phyloP scores from a whole-genome alignment of 2,329 filamentous ascomycete genomes.

The Monosporascus sp. region DNA sequence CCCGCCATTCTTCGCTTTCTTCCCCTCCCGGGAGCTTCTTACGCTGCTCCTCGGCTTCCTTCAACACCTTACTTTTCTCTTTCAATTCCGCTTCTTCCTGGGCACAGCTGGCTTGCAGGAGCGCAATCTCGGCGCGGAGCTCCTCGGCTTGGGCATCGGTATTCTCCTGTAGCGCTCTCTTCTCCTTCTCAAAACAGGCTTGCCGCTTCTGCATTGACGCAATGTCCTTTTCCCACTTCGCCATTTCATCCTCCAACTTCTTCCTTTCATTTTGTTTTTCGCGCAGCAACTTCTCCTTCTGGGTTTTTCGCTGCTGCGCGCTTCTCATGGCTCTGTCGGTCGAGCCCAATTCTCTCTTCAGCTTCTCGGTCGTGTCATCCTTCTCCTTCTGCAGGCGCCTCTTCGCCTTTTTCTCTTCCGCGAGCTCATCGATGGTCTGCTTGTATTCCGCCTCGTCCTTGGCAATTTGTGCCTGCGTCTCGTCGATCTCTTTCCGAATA shows the following conservation, averaged over 20 bases:
- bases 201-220: conserved; percentile 54
- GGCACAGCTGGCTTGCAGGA: conserved; percentile 59
- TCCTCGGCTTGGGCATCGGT: conserved; percentile 47
- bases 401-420: conserved; percentile 74
- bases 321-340: conserved; percentile 77
- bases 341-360: conserved; percentile 74
- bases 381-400: conserved; percentile 77
- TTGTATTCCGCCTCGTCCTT: conserved; percentile 69
- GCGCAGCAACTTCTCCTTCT: conserved; percentile 67
- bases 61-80: conserved; percentile 65
- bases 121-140: conserved; percentile 49
- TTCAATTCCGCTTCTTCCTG: conserved; percentile 68
- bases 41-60: conserved; percentile 65
- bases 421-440: conserved; percentile 60
- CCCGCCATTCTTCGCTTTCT: conserved; percentile 52
- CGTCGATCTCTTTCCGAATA: conserved; percentile 79
- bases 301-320: conserved; percentile 71
- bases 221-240: conserved; percentile 61
- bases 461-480: conserved; percentile 62
- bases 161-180: conserved; percentile 43
- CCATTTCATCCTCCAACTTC: conserved; percentile 65
- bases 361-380: conserved; percentile 79
- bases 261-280: conserved; percentile 64
- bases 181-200: conserved; percentile 49
- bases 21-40: conserved; percentile 59